Percentiles rank a stretch among this genome's conserved stretches.
Evolutionary conservation across 2,329 filamentous ascomycete genomes (phyloP).

Genomic region (Ceratocystis lukuohia): DNA sequence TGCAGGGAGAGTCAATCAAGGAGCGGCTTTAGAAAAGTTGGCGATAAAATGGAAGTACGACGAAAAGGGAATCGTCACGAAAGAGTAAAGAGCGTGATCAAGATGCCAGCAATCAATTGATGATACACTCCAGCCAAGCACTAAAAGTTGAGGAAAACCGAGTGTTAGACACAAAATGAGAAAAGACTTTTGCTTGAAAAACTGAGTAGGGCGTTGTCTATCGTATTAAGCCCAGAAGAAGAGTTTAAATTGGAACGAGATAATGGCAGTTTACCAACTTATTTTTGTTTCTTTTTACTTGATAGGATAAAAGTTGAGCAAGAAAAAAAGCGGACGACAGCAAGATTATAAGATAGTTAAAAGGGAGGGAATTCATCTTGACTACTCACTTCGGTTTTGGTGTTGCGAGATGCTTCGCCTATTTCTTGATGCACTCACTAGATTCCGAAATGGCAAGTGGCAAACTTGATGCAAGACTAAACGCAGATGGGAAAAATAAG

Average conservation of each 20-base stretch:
- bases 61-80: neutral
- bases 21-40: neutral
- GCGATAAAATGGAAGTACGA: neutral
- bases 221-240: neutral
- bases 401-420: neutral
- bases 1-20: neutral
- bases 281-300: neutral
- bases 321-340: neutral
- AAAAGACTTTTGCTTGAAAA: neutral
- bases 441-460: neutral
- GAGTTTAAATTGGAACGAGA: neutral
- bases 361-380: neutral
- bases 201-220: neutral
- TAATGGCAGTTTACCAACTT: neutral
- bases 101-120: neutral
- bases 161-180: neutral
- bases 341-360: neutral
- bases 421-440: neutral
- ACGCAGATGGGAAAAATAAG: neutral
- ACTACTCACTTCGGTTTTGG: neutral
- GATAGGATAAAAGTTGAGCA: neutral
- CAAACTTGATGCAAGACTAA: neutral
- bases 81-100: neutral
- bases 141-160: neutral
- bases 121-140: neutral